A percentile compares a stretch with the other conserved stretches of the same genome.
Conservation (phyloP, 2,329 filamentous ascomycete genomes). For the Cercospora nicotianae region DNA sequence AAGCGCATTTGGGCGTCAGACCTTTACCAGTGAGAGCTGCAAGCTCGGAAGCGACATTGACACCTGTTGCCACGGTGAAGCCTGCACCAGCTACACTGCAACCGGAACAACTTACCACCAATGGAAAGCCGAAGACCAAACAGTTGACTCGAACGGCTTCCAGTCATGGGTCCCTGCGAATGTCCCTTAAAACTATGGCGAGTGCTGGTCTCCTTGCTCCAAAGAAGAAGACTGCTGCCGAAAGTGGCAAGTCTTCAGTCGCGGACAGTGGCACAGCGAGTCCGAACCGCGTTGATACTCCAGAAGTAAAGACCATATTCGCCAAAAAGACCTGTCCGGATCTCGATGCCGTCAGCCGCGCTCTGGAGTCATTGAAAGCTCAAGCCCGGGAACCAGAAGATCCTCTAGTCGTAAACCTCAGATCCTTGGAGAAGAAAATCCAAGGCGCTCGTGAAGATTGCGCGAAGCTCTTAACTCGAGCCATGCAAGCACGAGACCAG, state of each 20-base stretch:
- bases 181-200: slow-evolving; percentile 10
- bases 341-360: slow-evolving; percentile 25
- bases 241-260: neutral
- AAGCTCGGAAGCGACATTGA: slow-evolving; percentile 7
- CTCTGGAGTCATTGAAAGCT: slow-evolving; percentile 21
- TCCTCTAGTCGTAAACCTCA: slow-evolving; percentile 16
- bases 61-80: neutral
- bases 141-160: neutral
- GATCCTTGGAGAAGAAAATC: slow-evolving; percentile 20
- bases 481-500: slow-evolving; percentile 28
- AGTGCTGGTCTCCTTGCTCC: slow-evolving; percentile 1
- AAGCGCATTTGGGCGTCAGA: neutral
- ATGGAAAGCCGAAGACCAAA: neutral
- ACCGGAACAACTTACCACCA: neutral
- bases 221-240: slow-evolving; percentile 5
- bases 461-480: slow-evolving; percentile 24
- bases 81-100: neutral
- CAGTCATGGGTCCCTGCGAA: slow-evolving; percentile 6
- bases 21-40: slow-evolving; percentile 3
- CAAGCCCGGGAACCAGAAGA: slow-evolving; percentile 9
- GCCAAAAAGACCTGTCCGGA: slow-evolving; percentile 20
- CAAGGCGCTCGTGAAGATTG: slow-evolving; percentile 17
- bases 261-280: slow-evolving; percentile 12
- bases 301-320: slow-evolving; percentile 27
- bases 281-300: slow-evolving; percentile 15